Percentiles rank a stretch among this genome's conserved stretches.
These are phyloP conservation scores for Hippophae gyantsensis DNA, from an alignment of 306 rosid species.

Conservation along the genomic window DNA sequence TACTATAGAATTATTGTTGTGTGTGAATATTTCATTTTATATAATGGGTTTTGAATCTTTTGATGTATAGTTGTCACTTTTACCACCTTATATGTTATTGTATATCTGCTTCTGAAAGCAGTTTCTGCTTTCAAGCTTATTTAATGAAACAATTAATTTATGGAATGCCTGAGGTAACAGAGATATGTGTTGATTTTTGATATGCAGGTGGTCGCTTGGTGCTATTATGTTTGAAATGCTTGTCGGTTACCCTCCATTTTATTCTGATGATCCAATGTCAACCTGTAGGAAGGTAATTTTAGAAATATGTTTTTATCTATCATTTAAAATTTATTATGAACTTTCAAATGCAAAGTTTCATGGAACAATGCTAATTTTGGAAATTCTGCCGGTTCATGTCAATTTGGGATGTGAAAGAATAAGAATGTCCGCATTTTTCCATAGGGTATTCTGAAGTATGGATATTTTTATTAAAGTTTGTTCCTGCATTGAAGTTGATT, in stretches of 20 bases:
- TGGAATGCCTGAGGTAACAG: background rate
- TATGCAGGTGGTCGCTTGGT: conserved; percentile 97
- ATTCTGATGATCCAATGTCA: conserved; percentile 97
- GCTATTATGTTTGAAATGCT: conserved; percentile 99
- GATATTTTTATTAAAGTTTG: too few species aligned
- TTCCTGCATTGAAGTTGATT: too few species aligned
- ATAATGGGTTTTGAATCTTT: too few species aligned
- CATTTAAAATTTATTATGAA: background rate
- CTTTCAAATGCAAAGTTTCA: background rate
- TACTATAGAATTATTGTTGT: too few species aligned
- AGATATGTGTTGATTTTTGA: conserved; percentile 11
- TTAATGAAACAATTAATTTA: too few species aligned
- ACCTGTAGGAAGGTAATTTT: conserved; percentile 87
- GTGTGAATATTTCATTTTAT: too few species aligned
- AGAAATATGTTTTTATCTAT: background rate
- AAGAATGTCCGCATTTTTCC: conserved; percentile 5
- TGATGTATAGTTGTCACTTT: too few species aligned
- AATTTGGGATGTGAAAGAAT: conserved; percentile 10
- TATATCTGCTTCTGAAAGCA: too few species aligned
- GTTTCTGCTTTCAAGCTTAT: too few species aligned
- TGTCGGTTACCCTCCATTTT: conserved; percentile 95
- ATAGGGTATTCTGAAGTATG: background rate
- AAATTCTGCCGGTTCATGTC: background rate
- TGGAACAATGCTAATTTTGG: background rate
- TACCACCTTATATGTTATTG: too few species aligned